Evolutionary conservation across 148 eudicot genomes (phyloP), one percentile per base, ranked within the genome.

Genomic region (Dysphania ambrosioides): DNA sequence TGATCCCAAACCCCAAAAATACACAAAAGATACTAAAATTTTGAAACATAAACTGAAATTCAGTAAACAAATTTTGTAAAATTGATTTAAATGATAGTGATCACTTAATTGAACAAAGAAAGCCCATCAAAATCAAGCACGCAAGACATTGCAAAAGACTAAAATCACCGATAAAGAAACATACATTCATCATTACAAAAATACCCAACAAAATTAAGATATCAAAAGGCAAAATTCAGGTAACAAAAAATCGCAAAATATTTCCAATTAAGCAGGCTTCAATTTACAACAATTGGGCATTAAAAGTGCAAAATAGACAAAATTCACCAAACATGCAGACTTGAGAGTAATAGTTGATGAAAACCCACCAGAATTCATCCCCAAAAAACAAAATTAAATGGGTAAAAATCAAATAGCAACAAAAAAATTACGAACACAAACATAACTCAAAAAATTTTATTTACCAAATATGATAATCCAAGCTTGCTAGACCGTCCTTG

Each of bases 401-500:
- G 40, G 40, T 36, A 36, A 36, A 36, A 36, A 36, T 5, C n/a
- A n/a, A n/a, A n/a, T n/a, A n/a, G n/a, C n/a, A n/a, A n/a, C 5
- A 36, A 8, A 8, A 36, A 47, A 15, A 15, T 47, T 47, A 47
- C 4, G 53, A n/a, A n/a, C n/a, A n/a, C n/a, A n/a, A n/a, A n/a
- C n/a, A 47, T 11, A 18, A 47, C 21, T 57, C 8, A 47, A 47
- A 47, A 63, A 31, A n/a, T 49, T 71, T 60, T 6, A 47, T 42
- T 79, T 34, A 90, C 97, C 95, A 91, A 89, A 80, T 85, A 91
- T 19, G 98, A 88, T 21, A 90, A 84, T 3, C 84, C 89, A 71
- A 90, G 91, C 80, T 88, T 91, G 77, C 74, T 79, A 18, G 95
- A 82, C 67, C 90, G 95, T 32, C 88, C 89, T 86, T 81, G 85